Evolutionary conservation across 345 rosid species (phyloP).

Genomic region (Toxicodendron radicans): DNA sequence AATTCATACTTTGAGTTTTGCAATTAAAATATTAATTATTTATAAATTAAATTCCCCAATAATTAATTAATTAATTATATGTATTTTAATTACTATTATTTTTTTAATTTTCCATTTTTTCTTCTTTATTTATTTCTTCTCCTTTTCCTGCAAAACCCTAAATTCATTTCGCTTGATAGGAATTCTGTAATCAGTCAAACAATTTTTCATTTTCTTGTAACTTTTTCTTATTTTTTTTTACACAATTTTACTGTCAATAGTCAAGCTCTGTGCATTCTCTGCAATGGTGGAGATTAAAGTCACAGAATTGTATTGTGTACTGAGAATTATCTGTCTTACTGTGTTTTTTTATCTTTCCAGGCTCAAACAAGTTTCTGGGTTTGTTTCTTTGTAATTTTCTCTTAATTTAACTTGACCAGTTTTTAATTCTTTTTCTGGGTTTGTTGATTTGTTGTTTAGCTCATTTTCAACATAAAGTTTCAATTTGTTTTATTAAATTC

Average conservation of each 20-base stretch:
- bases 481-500: neutral
- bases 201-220: slow-evolving; percentile 35
- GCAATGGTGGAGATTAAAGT: slow-evolving; percentile 43
- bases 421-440: slow-evolving; percentile 7
- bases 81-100: slow-evolving; percentile 24
- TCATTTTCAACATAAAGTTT: slow-evolving; percentile 18
- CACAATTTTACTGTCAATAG: slow-evolving; percentile 23
- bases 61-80: slow-evolving; percentile 39
- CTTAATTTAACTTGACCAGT: neutral
- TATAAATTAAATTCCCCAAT: slow-evolving; percentile 46
- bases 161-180: slow-evolving; percentile 52
- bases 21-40: slow-evolving; percentile 64
- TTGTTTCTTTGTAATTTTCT: slow-evolving; percentile 6
- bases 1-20: slow-evolving; percentile 72
- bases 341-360: slow-evolving; percentile 25
- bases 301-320: slow-evolving; percentile 16
- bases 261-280: slow-evolving; percentile 49
- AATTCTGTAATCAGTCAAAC: slow-evolving; percentile 32
- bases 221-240: slow-evolving; percentile 32
- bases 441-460: slow-evolving; percentile 27
- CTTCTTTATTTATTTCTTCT: slow-evolving; percentile 48
- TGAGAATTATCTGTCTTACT: neutral
- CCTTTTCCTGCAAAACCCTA: slow-evolving; percentile 70
- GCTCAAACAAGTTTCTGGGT: slow-evolving; percentile 9
- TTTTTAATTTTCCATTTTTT: slow-evolving; percentile 23